Evolutionary conservation across 495 filamentous ascomycete species (phyloP).

Genomic region (Xylaria grammica): DNA sequence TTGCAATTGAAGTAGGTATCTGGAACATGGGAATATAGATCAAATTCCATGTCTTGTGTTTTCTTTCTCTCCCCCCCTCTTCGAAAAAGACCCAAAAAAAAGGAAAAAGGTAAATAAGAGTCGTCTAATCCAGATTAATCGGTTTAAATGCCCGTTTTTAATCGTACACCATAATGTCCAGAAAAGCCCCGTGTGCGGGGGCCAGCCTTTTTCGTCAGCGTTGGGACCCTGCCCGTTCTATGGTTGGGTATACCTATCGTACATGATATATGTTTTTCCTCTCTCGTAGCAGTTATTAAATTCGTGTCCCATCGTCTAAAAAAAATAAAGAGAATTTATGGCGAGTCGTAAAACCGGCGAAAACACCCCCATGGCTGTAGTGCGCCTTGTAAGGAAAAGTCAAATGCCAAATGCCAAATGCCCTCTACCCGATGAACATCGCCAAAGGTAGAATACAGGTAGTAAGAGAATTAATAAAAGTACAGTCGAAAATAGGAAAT

Average conservation of each 20-base stretch:
- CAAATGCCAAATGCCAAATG: background rate
- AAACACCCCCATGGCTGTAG: background rate
- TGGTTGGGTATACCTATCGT: conserved; percentile 15
- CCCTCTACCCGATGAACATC: background rate
- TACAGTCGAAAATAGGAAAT: background rate
- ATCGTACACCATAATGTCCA: conserved; percentile 1
- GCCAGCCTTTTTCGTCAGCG: background rate
- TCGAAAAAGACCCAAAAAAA: too few relatives aligned
- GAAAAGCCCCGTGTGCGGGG: background rate
- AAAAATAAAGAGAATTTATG: conserved; percentile 5
- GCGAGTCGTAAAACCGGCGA: conserved; percentile 9
- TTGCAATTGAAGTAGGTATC: too few relatives aligned
- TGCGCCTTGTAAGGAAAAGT: background rate
- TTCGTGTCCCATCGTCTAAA: conserved; percentile 25
- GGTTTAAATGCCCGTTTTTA: background rate
- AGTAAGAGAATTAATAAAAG: background rate
- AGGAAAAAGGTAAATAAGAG: too few relatives aligned
- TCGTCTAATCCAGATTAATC: background rate
- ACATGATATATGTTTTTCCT: conserved; percentile 5
- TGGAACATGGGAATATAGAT: too few relatives aligned
- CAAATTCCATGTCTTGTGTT: too few relatives aligned
- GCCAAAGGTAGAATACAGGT: background rate
- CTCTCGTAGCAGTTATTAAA: conserved; percentile 6
- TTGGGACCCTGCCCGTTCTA: conserved; percentile 15
- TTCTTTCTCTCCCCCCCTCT: too few relatives aligned